A percentile compares a stretch with the other conserved stretches of the same genome.
Evolutionary conservation across 371 early-diverging fungal genomes (phyloP).

Genomic region (Mortierella sp.): DNA sequence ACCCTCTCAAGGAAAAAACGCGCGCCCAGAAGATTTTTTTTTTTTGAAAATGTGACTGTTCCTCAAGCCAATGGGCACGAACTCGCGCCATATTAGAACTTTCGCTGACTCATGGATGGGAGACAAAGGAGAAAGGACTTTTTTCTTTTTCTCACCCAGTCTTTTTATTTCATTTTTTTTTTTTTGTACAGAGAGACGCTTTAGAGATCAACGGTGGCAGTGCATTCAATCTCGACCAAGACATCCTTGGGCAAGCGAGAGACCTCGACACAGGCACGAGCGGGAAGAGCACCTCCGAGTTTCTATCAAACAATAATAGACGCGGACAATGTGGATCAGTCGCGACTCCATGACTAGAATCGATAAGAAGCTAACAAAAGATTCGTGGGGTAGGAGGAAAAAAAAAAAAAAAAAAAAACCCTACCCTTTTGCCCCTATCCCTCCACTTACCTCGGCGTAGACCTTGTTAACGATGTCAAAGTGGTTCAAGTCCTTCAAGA

Average conservation of each 20-base stretch:
- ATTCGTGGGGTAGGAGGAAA: too few relatives aligned
- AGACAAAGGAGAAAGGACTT: too few relatives aligned
- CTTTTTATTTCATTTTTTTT: too few relatives aligned
- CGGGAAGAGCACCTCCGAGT: slow-evolving; percentile 44
- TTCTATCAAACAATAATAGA: background rate
- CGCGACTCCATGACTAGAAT: background rate
- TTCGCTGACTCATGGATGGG: too few relatives aligned
- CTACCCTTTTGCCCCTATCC: background rate
- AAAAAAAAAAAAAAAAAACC: background rate
- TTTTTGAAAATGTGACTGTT: too few relatives aligned
- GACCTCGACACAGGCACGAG: slow-evolving; percentile 91
- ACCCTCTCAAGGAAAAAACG: too few relatives aligned
- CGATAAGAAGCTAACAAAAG: background rate
- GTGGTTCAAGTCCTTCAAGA: slow-evolving; percentile 90
- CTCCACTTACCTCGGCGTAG: slow-evolving; percentile 72
- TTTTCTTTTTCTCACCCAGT: too few relatives aligned
- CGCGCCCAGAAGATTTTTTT: too few relatives aligned
- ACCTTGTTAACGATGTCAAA: slow-evolving; percentile 88
- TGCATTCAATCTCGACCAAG: slow-evolving; percentile 91
- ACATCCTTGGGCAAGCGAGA: slow-evolving; percentile 91
- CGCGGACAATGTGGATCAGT: background rate
- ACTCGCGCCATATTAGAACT: too few relatives aligned
- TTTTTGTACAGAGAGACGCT: too few relatives aligned
- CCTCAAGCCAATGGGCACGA: too few relatives aligned
- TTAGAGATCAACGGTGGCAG: slow-evolving; percentile 69